Evolutionary conservation across 441 rosid genomes (phyloP), one percentile per base, ranked within the genome.

Genomic region (Jatropha podagrica): DNA sequence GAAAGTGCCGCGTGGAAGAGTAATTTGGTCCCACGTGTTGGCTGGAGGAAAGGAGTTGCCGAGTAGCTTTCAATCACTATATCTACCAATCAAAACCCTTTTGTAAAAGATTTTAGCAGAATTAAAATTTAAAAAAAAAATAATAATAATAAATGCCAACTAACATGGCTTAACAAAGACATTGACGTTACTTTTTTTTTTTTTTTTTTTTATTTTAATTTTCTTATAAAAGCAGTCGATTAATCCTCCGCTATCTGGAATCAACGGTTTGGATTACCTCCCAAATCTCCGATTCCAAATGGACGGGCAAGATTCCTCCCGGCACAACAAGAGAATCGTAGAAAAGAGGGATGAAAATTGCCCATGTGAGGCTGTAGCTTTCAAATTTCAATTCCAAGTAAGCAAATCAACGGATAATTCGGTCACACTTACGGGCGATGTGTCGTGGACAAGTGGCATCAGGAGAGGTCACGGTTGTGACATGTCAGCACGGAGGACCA

Each of bases 291-390:
- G n/a, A 59, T 72, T 69, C 77, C 71, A 56, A 3, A 60, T 46
- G 67, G 27, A 69, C 75, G 85, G 79, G 64, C 58, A 6, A 1
- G 61, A 79, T 76, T 65, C 4, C 2, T 41, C 32, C 41, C 3
- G 10, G 3, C 1, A 18, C 23, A 72, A 73, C 80, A 77, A 46
- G 54, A 66, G 80, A 80, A 82, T 80, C 80, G 2, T n/a, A 26
- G 1, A 37, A 38, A 46, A 27, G 12, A 10, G 5, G 61, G 65
- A 44, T 54, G 20, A 63, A 72, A 59, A 73, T 69, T 49, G 51
- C 66, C 85, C 79, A 80, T 58, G 80, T 80, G 83, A 56, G 11
- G n/a, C 42, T 32, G 81, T 77, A 68, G 66, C 79, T 79, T 63
- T 83, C 74, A 58, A 15, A 52, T 20, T 70, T 81, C 72, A 58